Base-by-base conservation (phyloP, 768 basidiomycete species). In the Serendipita indica region DNA sequence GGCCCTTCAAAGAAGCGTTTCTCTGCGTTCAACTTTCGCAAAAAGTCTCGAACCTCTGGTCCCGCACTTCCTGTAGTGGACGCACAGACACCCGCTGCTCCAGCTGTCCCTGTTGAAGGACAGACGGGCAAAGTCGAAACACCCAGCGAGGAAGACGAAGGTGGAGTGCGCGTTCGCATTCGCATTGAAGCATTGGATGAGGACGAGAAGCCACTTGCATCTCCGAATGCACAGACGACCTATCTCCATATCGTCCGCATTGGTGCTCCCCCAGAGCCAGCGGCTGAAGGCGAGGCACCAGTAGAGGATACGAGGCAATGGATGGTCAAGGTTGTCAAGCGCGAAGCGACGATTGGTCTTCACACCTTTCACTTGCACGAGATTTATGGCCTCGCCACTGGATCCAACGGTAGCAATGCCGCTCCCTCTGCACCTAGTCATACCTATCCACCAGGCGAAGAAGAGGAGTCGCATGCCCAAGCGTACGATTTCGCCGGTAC, bases 341-440 rank as follows among this genome's bases (percentile, higher is more conserved):
- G 92, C 41, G 92, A 97, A 69, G 92, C 92, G 32, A 83, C 83
- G 61, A 96, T 97, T 66, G 92, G 92, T 2, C 77, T 84, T 3
- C 90, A 93, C 66, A 90, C 89, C 0, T 97, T 97, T 81, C 86
- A 92, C 58, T 74, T 97, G 30, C 91, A 94, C 66, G 92, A 97
- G 67, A 97, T 97, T 46, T 97, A 86, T 64, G 92, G 92, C 49
- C 78, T 97, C 3, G 82, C 88, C 0, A 80, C 86, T 0, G 60
- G 69, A 2, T 32, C 63, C 10, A 54, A 54, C 4, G 71, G 78
- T 59, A 22, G 60, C 32, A 22, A 66, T n/a, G 52, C 60, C 22
- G 33, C 63, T 39, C 66, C 57, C 63, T 62, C 56, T 70, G 77
- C 6, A 69, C 74, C 37, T 62, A 71, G 3, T 62, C 74, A 77